Evolutionary conservation across 2,329 filamentous ascomycete species (phyloP).

Genomic region (Hymenoscyphus repandus): DNA sequence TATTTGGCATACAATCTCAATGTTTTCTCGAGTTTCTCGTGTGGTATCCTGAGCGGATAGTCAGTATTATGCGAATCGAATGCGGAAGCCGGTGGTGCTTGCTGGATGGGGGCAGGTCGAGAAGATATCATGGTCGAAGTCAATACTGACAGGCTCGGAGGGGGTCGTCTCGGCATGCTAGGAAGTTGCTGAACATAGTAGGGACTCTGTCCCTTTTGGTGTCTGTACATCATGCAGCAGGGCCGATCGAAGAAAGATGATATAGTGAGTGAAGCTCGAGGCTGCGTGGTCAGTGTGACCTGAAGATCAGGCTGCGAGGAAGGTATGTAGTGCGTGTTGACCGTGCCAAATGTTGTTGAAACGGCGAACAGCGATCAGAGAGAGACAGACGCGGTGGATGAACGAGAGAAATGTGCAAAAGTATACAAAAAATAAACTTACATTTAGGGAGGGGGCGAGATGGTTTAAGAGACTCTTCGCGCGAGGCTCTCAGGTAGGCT

Average conservation of each 20-base stretch:
- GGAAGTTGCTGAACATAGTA: neutral
- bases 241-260: neutral
- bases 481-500: too few relatives aligned
- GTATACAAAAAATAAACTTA: too few relatives aligned
- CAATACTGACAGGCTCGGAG: slow-evolving; percentile 9
- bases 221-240: slow-evolving; percentile 2
- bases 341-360: too few relatives aligned
- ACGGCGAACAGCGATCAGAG: too few relatives aligned
- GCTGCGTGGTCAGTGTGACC: neutral
- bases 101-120: slow-evolving; percentile 5
- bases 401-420: too few relatives aligned
- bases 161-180: slow-evolving; percentile 2
- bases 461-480: too few relatives aligned
- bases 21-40: slow-evolving; percentile 20
- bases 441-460: too few relatives aligned
- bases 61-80: slow-evolving; percentile 7
- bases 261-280: neutral
- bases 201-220: neutral
- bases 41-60: slow-evolving; percentile 23
- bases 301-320: too few relatives aligned
- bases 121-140: slow-evolving; percentile 8
- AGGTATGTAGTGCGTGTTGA: too few relatives aligned
- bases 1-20: slow-evolving; percentile 21
- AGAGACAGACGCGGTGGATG: too few relatives aligned
- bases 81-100: slow-evolving; percentile 12